Base-by-base conservation (phyloP, 371 early-diverging fungal species). In the Mortierella sp. region DNA sequence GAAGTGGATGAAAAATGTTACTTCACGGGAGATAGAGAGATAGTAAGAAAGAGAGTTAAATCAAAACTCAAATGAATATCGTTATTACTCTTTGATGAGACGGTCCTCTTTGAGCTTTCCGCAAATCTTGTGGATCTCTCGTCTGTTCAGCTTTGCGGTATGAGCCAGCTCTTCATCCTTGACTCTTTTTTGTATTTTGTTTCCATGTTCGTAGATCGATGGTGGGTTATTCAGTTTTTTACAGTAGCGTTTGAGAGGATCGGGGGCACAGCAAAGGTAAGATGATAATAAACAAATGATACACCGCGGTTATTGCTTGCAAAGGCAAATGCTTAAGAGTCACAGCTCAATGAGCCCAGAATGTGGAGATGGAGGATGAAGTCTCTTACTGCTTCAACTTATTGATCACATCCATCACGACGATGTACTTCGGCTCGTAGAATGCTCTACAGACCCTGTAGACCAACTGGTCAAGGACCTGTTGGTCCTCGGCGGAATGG, bases 391-490 rank as follows among this genome's bases (percentile, higher is more conserved):
- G 79, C 83, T 87, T 86, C 75, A 83, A 64, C 79, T 83, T 82
- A 60, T 86, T 88, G 27, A 97, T 86, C 32, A 90, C 84, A 81
- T 95, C 95, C 63, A 97, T 80, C 34, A 94, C 91, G 47, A 94
- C 87, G 69, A 95, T 89, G 53, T 88, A 89, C 56, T 85, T 84
- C 9, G 92, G 90, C 66, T 92, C 89, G 79, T 94, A 95, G 73
- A 94, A 97, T 4, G 94, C 93, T 44, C 96, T 87, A 6, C 91
- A 91, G 19, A 97, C 94, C 67, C 92, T 82, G 52, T 87, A 84
- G 37, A 95, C 93, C 34, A 97, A 86, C 34, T 86, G 82, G 70
- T 86, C 88, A 12, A 93, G 86, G 19, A 91, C 82, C 50, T 52
- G 59, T 49, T 73, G 73, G 63, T 73, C 73, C 32, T 73, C 73